These are phyloP conservation scores for Chlamydomonas incerta DNA, from an alignment of 139 green algal species.

Conservation along the genomic window DNA sequence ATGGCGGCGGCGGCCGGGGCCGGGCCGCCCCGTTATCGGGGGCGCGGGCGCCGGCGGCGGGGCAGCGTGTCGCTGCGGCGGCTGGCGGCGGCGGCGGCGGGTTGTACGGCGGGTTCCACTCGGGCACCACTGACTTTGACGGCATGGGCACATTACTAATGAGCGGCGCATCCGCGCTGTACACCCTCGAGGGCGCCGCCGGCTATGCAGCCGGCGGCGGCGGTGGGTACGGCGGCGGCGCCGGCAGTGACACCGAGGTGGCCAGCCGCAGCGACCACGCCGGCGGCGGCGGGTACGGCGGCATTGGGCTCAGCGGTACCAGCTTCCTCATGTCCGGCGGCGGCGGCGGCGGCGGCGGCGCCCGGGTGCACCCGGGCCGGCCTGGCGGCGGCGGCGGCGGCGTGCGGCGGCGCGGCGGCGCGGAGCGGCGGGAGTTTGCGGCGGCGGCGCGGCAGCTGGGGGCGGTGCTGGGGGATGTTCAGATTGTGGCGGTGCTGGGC, in stretches of 20 bases:
- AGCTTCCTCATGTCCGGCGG: not conserved
- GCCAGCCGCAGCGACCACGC: not conserved
- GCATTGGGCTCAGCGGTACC: not conserved
- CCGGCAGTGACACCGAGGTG: not conserved
- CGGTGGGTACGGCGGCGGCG: not conserved
- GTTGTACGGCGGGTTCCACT: not conserved
- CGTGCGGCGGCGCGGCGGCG: not conserved
- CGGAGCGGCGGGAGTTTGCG: slow-evolving; percentile 34
- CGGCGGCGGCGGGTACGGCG: no score
- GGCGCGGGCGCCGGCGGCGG: no score
- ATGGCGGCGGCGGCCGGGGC: no score
- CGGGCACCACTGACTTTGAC: slow-evolving; percentile 1
- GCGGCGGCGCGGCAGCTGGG: slow-evolving; percentile 1
- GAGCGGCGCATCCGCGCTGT: not conserved
- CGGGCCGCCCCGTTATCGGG: no score
- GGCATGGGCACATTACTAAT: slow-evolving; percentile 4
- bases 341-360: not conserved
- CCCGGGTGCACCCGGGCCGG: no score
- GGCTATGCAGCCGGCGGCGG: not conserved
- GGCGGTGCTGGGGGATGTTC: slow-evolving; percentile 30
- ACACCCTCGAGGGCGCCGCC: not conserved
- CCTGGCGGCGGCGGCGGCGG: not conserved
- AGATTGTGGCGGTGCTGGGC: slow-evolving; percentile 32
- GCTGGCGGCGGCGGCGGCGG: not conserved
- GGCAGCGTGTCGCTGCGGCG: not conserved